Conservation (phyloP, 139 green algal genomes). For the Chlamydomonas eustigma region DNA sequence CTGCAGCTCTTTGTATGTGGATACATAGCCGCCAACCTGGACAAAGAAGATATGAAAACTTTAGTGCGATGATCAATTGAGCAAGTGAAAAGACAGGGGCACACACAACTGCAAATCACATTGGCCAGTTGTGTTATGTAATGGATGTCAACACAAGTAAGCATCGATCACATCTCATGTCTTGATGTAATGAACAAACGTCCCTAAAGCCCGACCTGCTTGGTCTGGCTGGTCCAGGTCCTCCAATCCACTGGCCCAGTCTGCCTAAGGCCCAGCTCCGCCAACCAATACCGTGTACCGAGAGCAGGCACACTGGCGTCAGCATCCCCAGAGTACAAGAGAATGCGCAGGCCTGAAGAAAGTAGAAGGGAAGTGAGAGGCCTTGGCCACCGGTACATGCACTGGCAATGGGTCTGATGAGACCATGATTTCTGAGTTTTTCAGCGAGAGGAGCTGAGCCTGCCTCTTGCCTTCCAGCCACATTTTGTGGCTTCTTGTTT, state of each 20-base stretch:
- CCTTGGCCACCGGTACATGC: background rate
- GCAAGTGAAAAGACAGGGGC: no score
- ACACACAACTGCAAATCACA: no score
- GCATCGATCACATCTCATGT: no score
- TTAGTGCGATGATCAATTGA: no score
- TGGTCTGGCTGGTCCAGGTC: background rate
- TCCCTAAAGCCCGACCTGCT: background rate
- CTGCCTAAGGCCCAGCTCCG: background rate
- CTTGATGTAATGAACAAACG: no score
- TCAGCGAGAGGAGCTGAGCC: no score
- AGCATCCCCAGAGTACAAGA: constrained; percentile 13
- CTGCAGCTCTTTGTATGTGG: background rate
- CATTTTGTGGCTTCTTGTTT: no score
- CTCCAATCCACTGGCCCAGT: background rate
- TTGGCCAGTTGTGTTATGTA: no score
- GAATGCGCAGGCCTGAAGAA: constrained; percentile 7
- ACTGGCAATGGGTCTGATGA: background rate
- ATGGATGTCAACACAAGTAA: no score
- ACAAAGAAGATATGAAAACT: no score
- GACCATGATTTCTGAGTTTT: background rate
- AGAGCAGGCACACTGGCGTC: background rate
- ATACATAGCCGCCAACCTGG: constrained; percentile 9
- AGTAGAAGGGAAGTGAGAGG: background rate
- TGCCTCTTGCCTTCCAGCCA: no score
- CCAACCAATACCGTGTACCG: constrained; percentile 6